Evolutionary conservation across 1,139 yeast genomes (phyloP).

Genomic region (Yamadazyma spencermartinsiae): DNA sequence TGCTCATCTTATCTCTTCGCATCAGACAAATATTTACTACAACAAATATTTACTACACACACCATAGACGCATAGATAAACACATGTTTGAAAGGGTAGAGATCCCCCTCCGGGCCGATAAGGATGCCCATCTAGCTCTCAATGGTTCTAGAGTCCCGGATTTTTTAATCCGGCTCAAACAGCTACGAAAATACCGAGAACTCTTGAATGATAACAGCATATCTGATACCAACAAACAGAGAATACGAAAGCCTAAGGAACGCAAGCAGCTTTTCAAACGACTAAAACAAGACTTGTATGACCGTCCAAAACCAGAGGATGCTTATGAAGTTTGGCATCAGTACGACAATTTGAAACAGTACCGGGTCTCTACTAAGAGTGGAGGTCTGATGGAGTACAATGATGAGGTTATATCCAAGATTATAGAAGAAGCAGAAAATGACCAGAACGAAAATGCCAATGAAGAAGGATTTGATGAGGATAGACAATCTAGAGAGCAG

Average conservation of each 20-base stretch:
- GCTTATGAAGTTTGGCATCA: slow-evolving; percentile 41
- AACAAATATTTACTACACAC: too few species aligned
- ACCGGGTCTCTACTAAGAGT: slow-evolving; percentile 10
- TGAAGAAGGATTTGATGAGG: slow-evolving; percentile 8
- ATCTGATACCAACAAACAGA: slow-evolving; percentile 11
- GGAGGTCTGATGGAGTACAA: slow-evolving; percentile 11
- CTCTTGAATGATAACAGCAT: slow-evolving; percentile 10
- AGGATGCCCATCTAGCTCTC: not conserved
- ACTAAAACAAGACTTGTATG: slow-evolving; percentile 8
- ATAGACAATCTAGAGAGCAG: slow-evolving; percentile 13
- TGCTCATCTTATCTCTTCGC: too few species aligned
- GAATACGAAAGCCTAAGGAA: slow-evolving; percentile 13
- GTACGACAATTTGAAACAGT: slow-evolving; percentile 15
- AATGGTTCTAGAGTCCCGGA: slow-evolving; percentile 1
- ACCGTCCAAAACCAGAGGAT: slow-evolving; percentile 25
- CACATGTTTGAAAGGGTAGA: slow-evolving; percentile 2
- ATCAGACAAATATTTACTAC: too few species aligned
- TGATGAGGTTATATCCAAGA: slow-evolving; percentile 7
- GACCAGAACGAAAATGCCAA: slow-evolving; percentile 4
- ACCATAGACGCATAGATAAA: not conserved
- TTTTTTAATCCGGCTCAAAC: slow-evolving; percentile 5
- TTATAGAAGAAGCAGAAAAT: slow-evolving; percentile 5
- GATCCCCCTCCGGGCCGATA: not conserved
- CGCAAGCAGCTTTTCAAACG: slow-evolving; percentile 17
- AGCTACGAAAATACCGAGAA: slow-evolving; percentile 3